phyloP scores from a whole-genome alignment of 208 protist species.

The Wallacemonas sp. region DNA sequence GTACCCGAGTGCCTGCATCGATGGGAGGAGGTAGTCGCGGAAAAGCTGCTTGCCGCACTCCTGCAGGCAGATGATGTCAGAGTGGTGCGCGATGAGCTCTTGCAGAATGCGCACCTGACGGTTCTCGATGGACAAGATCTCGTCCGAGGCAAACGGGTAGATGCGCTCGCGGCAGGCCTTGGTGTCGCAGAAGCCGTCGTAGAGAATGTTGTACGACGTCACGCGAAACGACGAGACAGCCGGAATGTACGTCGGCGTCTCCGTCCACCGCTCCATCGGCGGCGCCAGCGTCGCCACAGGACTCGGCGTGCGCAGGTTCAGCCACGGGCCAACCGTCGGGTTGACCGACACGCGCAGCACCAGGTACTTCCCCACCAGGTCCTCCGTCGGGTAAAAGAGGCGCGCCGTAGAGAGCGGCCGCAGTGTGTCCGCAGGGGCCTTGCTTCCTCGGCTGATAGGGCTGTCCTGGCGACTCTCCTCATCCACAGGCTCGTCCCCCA shows the following conservation, averaged over 20 bases:
- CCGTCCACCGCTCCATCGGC: constrained; percentile 59
- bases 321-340: constrained; percentile 50
- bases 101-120: constrained; percentile 76
- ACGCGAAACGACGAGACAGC: constrained; percentile 71
- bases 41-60: constrained; percentile 89
- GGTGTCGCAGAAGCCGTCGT: constrained; percentile 86
- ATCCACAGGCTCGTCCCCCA: no score
- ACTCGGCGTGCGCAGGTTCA: constrained; percentile 36
- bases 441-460: no score
- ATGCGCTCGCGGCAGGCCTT: constrained; percentile 62
- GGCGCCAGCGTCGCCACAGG: constrained; percentile 47
- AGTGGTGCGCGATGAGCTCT: constrained; percentile 82
- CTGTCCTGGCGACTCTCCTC: no score
- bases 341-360: constrained; percentile 61
- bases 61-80: constrained; percentile 86
- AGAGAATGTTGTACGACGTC: constrained; percentile 92
- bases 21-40: constrained; percentile 60
- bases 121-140: constrained; percentile 66
- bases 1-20: constrained; percentile 61
- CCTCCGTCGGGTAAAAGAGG: constrained; percentile 54
- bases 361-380: constrained; percentile 53
- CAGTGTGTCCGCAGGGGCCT: no score
- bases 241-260: constrained; percentile 31
- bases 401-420: constrained; percentile 42
- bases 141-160: constrained; percentile 87